phyloP scores from a whole-genome alignment of 1,284 basidiomycete genomes.

The Polyporus tsugae region DNA sequence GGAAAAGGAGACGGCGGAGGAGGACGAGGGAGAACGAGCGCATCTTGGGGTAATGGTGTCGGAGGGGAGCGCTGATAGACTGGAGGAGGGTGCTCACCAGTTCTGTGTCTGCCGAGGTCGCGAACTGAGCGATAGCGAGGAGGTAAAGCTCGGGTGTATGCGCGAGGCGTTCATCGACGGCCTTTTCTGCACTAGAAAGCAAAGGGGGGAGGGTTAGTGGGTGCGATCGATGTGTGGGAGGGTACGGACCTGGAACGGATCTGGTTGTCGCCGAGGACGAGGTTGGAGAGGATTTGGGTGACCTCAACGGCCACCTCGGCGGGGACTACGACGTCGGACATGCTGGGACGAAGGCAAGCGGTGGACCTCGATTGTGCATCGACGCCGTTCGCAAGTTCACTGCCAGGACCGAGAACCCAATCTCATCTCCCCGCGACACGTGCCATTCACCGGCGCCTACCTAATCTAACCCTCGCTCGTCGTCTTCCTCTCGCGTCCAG shows the following conservation, averaged over 20 bases:
- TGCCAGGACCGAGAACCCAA: background rate
- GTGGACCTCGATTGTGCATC: background rate
- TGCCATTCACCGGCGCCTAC: background rate
- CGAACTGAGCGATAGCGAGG: slow-evolving; percentile 78
- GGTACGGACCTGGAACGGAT: slow-evolving; percentile 71
- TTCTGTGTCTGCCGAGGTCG: slow-evolving; percentile 75
- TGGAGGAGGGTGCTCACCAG: slow-evolving; percentile 56
- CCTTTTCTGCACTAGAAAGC: slow-evolving; percentile 70
- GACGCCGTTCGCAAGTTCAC: background rate
- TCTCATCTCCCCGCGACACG: background rate
- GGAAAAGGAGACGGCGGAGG: slow-evolving; percentile 77
- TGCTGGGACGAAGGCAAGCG: slow-evolving; percentile 5
- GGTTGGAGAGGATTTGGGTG: slow-evolving; percentile 83
- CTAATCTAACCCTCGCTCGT: too few species aligned
- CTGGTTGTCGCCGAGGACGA: slow-evolving; percentile 81
- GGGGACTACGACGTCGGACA: slow-evolving; percentile 55
- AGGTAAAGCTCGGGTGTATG: slow-evolving; percentile 81
- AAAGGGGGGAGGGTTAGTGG: slow-evolving; percentile 18
- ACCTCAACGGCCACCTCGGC: slow-evolving; percentile 74
- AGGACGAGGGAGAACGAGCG: slow-evolving; percentile 83
- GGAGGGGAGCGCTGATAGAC: background rate
- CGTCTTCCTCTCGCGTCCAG: too few species aligned
- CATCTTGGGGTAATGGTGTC: slow-evolving; percentile 57
- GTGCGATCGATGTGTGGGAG: slow-evolving; percentile 18
- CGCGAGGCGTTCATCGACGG: slow-evolving; percentile 78